Percentiles rank a stretch among this genome's conserved stretches.
Evolutionary conservation across 106 monocot species (phyloP).

Genomic region (Dendrobium nobile): DNA sequence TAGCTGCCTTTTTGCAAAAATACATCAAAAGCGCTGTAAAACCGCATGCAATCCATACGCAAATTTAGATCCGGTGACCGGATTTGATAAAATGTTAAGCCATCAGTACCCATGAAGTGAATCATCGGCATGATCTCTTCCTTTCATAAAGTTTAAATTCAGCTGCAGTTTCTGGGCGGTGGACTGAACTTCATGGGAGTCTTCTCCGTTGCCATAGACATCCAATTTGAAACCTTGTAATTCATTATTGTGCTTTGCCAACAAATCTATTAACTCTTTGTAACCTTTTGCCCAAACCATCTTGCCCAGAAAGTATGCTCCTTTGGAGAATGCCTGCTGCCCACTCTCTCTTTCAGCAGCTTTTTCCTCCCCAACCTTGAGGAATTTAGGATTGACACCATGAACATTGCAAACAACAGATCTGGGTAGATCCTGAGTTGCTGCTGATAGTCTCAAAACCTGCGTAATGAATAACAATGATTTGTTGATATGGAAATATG

Average conservation of each 20-base stretch:
- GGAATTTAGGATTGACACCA: constrained; percentile 96
- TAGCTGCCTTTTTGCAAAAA: too few species aligned
- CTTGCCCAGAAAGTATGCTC: constrained; percentile 96
- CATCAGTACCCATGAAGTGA: constrained; percentile 71
- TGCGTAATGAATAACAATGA: constrained; percentile 20
- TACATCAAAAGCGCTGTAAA: too few species aligned
- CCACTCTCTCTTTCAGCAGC: constrained; percentile 62
- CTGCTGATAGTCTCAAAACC: constrained; percentile 96
- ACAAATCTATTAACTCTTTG: constrained; percentile 77
- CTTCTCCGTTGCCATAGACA: constrained; percentile 95
- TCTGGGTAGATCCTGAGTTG: constrained; percentile 93
- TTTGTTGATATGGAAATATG: neutral
- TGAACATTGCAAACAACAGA: constrained; percentile 95
- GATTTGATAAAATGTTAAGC: neutral
- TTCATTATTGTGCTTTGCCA: constrained; percentile 74
- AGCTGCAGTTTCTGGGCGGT: constrained; percentile 69
- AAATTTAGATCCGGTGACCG: too few species aligned
- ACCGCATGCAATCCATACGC: too few species aligned
- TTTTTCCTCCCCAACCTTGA: constrained; percentile 74
- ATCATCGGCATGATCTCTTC: constrained; percentile 97
- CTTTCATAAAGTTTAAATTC: constrained; percentile 84
- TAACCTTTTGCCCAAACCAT: constrained; percentile 99
- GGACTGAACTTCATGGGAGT: constrained; percentile 83
- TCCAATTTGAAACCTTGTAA: constrained; percentile 76
- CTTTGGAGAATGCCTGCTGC: constrained; percentile 70